Percentiles rank a stretch among this genome's conserved stretches.
Evolutionary conservation across 768 basidiomycete genomes (phyloP).

Genomic region (Clavulina sp.): DNA sequence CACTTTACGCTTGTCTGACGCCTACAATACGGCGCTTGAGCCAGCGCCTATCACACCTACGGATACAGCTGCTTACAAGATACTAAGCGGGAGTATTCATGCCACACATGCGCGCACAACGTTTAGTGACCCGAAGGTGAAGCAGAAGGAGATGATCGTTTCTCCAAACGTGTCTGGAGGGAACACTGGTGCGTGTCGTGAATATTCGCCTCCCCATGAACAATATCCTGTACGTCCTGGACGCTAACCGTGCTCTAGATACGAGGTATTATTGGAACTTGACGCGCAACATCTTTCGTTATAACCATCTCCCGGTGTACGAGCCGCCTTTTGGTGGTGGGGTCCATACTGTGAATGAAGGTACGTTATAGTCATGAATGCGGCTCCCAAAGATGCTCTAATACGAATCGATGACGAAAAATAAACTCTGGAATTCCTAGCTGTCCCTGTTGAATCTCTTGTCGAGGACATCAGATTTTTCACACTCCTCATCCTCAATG

Average conservation of each 20-base stretch:
- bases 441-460: constrained; percentile 21
- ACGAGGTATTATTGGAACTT: constrained; percentile 40
- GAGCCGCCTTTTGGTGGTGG: constrained; percentile 19
- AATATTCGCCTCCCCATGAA: too few relatives aligned
- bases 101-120: constrained; percentile 19
- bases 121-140: not conserved
- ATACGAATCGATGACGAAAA: too few relatives aligned
- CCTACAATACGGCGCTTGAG: constrained; percentile 34
- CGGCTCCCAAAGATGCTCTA: too few relatives aligned
- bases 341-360: constrained; percentile 57
- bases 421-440: constrained; percentile 7
- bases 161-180: constrained; percentile 22
- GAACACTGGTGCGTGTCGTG: constrained; percentile 10
- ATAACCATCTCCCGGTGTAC: constrained; percentile 15
- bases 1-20: constrained; percentile 31
- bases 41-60: constrained; percentile 50
- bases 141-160: constrained; percentile 15
- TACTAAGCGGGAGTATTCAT: constrained; percentile 49
- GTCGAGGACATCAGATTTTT: constrained; percentile 29
- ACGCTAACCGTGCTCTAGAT: constrained; percentile 18
- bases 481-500: constrained; percentile 27
- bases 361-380: constrained; percentile 30
- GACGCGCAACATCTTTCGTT: constrained; percentile 55
- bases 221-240: not conserved
- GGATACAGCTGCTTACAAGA: constrained; percentile 26